Evolutionary conservation across 176 grass and related monocot genomes (phyloP), one percentile per base, ranked within the genome.

Genomic region (Carex myosuroides): DNA sequence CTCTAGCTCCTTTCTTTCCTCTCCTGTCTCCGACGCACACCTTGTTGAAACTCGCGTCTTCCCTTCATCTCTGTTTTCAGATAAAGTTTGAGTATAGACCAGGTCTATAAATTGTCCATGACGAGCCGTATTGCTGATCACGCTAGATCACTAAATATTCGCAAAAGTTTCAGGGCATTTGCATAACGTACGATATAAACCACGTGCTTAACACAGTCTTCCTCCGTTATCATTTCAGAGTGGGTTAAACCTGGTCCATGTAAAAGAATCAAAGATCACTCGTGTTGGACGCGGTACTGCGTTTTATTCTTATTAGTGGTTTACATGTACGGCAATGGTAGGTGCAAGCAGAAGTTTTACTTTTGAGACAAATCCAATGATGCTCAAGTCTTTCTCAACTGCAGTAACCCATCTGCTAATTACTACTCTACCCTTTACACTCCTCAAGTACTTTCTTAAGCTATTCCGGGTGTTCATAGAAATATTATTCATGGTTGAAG

Each of bases 301-400:
- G 42, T 7, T 33, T 71, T 71, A 17, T 5, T 13, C 7, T 3
- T 17, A 42, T 2, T 41, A 2, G 80, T 32, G 39, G 80, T 20
- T 30, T 52, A 53, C 64, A 33, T 29, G 81, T 68, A 68, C 33
- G 37, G 20, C 18, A 35, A 30, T 13, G 62, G 6, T 29, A 6
- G 81, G 81, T 54, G 22, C 60, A 66, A 8, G 7, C 48, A 29
- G 1, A 35, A 64, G 0, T 33, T 30, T 30, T 37, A 53, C 16
- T 83, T 81, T 63, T 39, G 59, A 54, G 6, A 54, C 81, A 69
- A 83, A 83, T 69, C 62, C 60, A 83, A 83, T 83, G 81, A 83
- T 83, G 81, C 81, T 82, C 42, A 83, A 83, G 81, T 66, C 81
- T 63, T 83, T 83, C 62, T 83, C 64, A 37, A 53, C 81, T 83